A percentile compares a stretch with the other conserved stretches of the same genome.
Conservation (phyloP, 2,329 filamentous ascomycete species). For the Kalaharituber pfeilii region DNA sequence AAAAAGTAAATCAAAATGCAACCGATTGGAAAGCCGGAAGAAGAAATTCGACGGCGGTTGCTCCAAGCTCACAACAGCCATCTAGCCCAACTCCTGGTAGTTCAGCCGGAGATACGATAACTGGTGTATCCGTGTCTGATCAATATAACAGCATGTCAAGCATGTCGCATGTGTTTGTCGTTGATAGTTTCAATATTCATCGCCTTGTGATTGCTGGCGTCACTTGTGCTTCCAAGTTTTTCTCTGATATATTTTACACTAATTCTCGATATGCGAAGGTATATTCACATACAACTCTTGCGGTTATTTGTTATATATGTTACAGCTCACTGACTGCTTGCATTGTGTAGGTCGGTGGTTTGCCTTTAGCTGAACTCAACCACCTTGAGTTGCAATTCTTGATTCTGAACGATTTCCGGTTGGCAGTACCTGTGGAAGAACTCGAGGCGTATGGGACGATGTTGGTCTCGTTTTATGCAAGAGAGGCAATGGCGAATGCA, state of each 20-base stretch:
- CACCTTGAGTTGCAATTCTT: constrained; percentile 93
- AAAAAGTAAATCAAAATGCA: constrained; percentile 63
- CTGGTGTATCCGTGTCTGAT: constrained; percentile 1
- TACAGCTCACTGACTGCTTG: constrained; percentile 2
- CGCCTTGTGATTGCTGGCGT: constrained; percentile 90
- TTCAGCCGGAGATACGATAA: background rate
- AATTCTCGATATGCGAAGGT: constrained; percentile 99
- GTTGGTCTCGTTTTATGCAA: constrained; percentile 93
- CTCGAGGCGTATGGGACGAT: constrained; percentile 95
- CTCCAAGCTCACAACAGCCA: constrained; percentile 4
- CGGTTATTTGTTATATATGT: constrained; percentile 16
- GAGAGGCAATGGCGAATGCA: constrained; percentile 58
- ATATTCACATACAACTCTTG: constrained; percentile 23
- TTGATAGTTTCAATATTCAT: constrained; percentile 98
- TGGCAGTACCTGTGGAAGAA: constrained; percentile 84
- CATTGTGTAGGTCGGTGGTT: constrained; percentile 59
- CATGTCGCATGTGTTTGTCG: constrained; percentile 56
- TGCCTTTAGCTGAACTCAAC: constrained; percentile 82
- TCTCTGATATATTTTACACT: constrained; percentile 96
- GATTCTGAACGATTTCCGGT: constrained; percentile 83
- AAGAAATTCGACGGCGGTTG: background rate
- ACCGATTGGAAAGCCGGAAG: constrained; percentile 47
- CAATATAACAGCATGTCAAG: too few species aligned
- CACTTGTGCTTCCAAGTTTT: constrained; percentile 98
- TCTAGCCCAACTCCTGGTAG: constrained; percentile 17